Percentiles rank a stretch among this genome's conserved stretches.
Evolutionary conservation across 352 stramenopile species (phyloP).

Genomic region (Phytophthora capsici): DNA sequence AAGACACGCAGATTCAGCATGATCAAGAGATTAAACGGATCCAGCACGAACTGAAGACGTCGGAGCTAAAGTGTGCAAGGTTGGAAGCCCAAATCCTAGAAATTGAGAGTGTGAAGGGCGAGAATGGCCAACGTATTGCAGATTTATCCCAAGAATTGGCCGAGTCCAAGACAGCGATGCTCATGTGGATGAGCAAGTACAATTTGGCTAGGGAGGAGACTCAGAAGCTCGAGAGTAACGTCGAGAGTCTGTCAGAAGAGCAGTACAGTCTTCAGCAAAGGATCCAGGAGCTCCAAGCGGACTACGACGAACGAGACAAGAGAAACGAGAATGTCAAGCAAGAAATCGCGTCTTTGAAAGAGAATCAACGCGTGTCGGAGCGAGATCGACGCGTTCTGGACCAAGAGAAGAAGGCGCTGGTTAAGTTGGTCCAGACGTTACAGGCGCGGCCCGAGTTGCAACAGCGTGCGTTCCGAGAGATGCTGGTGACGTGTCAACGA

Average conservation of each 20-base stretch:
- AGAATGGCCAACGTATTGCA: conserved; percentile 13
- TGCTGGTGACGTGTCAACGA: conserved; percentile 43
- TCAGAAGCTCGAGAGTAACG: conserved; percentile 38
- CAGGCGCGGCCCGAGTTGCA: conserved; percentile 50
- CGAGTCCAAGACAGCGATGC: conserved; percentile 61
- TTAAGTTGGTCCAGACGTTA: conserved; percentile 49
- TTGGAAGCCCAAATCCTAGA: conserved; percentile 20
- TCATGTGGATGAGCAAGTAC: conserved; percentile 79
- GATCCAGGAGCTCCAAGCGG: conserved; percentile 29
- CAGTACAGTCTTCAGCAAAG: conserved; percentile 35
- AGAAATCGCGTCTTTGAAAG: conserved; percentile 23
- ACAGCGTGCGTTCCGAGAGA: conserved; percentile 47
- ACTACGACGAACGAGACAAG: conserved; percentile 17
- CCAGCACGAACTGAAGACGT: conserved; percentile 25
- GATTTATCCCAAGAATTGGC: conserved; percentile 48
- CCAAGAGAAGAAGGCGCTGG: conserved; percentile 33
- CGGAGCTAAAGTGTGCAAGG: conserved; percentile 4
- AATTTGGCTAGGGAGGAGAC: conserved; percentile 47
- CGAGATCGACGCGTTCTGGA: conserved; percentile 20
- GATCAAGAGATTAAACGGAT: conserved; percentile 5
- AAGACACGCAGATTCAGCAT: conserved; percentile 10
- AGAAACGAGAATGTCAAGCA: conserved; percentile 15
- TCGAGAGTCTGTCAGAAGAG: conserved; percentile 37
- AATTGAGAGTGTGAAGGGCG: conserved; percentile 20
- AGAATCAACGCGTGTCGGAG: conserved; percentile 32